Conservation (phyloP, 495 filamentous ascomycete species). For the Cercophora sp. region DNA sequence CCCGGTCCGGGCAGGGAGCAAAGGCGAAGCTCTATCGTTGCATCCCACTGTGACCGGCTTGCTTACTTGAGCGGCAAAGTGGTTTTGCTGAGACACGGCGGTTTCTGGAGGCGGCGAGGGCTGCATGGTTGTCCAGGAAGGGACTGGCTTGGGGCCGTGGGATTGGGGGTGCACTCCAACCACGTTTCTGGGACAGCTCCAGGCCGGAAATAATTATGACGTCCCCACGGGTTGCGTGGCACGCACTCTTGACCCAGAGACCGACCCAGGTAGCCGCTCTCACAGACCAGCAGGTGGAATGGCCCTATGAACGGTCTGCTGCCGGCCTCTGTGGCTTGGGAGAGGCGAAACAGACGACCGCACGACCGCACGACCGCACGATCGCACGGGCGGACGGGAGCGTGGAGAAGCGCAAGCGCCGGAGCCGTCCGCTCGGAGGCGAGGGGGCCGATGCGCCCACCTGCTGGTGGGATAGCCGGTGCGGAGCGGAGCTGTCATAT, state of each 20-base stretch:
- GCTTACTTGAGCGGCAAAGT: neutral
- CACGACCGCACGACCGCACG: too few relatives aligned
- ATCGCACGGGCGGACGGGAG: neutral
- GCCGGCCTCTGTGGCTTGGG: too few relatives aligned
- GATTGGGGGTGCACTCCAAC: slow-evolving; percentile 11
- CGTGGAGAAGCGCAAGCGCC: neutral
- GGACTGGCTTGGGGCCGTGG: neutral
- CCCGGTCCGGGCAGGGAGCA: too few relatives aligned
- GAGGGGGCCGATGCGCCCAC: neutral
- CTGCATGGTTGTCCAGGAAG: slow-evolving; percentile 11
- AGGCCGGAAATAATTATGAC: slow-evolving; percentile 8
- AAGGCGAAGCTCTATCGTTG: neutral
- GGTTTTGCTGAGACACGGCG: neutral
- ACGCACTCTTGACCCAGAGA: too few relatives aligned
- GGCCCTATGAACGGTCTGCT: too few relatives aligned
- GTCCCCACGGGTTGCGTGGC: too few relatives aligned
- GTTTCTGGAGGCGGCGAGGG: neutral
- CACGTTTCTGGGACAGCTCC: slow-evolving; percentile 22
- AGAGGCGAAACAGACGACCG: too few relatives aligned
- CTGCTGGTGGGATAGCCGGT: too few relatives aligned
- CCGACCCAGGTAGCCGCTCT: too few relatives aligned
- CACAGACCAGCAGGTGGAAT: too few relatives aligned
- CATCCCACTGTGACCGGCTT: neutral
- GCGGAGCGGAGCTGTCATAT: too few relatives aligned
- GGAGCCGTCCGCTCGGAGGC: slow-evolving; percentile 9